phyloP scores from a whole-genome alignment of 257 asterid species.

The Scutellaria minor region DNA sequence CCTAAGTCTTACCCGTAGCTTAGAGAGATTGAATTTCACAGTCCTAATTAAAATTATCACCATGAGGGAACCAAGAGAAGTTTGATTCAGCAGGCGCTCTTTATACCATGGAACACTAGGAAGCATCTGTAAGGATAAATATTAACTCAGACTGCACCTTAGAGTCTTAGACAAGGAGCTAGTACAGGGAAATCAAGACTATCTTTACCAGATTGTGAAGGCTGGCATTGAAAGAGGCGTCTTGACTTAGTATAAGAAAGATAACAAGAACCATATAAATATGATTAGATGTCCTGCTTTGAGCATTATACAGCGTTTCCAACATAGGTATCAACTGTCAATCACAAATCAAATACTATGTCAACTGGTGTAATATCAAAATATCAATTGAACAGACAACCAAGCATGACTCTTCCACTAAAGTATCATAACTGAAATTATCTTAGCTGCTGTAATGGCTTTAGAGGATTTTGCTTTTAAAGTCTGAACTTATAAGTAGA shows the following conservation, averaged over 20 bases:
- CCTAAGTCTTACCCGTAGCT: constrained; percentile 63
- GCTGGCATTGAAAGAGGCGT: constrained; percentile 89
- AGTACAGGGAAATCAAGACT: constrained; percentile 16
- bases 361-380: constrained; percentile 21
- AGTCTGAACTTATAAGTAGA: neutral
- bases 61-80: constrained; percentile 80
- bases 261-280: constrained; percentile 92
- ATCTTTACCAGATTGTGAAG: constrained; percentile 81
- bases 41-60: constrained; percentile 85
- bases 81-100: constrained; percentile 58
- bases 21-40: constrained; percentile 73
- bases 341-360: constrained; percentile 40
- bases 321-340: constrained; percentile 92
- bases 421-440: constrained; percentile 2
- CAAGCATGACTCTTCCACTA: constrained; percentile 21
- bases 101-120: constrained; percentile 80
- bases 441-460: constrained; percentile 5
- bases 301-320: constrained; percentile 90
- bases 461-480: neutral
- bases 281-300: constrained; percentile 81
- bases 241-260: constrained; percentile 96
- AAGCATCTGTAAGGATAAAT: constrained; percentile 59
- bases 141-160: constrained; percentile 34
- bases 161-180: constrained; percentile 17
- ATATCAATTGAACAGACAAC: constrained; percentile 1